phyloP scores from a whole-genome alignment of 495 filamentous ascomycete genomes.

The Hypoxylon fuscum region DNA sequence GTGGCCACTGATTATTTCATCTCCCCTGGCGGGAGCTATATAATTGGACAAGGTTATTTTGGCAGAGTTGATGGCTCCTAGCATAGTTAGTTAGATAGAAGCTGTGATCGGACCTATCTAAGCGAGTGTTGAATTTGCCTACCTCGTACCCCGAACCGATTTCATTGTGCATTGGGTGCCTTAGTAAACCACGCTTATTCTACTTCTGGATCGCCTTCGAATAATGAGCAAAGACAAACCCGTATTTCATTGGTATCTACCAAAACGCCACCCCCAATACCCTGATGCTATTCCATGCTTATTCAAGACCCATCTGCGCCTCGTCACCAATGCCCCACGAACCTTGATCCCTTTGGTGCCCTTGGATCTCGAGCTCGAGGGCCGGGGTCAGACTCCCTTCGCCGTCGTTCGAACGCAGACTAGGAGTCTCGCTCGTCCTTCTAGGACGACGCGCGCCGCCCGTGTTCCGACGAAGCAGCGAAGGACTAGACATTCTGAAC shows the following conservation, averaged over 20 bases:
- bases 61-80: no score
- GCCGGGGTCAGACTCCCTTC: slow-evolving; percentile 44
- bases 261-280: slow-evolving; percentile 40
- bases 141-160: no score
- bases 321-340: slow-evolving; percentile 66
- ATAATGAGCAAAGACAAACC: slow-evolving; percentile 15
- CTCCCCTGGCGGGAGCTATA: no score
- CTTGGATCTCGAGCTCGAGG: slow-evolving; percentile 53
- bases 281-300: slow-evolving; percentile 29
- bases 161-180: no score
- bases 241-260: slow-evolving; percentile 42
- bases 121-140: no score
- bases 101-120: background rate
- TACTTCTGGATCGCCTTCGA: background rate
- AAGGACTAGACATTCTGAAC: slow-evolving; percentile 30
- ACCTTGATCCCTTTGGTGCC: slow-evolving; percentile 51
- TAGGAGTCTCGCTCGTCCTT: slow-evolving; percentile 47
- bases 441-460: slow-evolving; percentile 42
- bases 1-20: no score
- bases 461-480: slow-evolving; percentile 40
- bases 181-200: background rate
- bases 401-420: slow-evolving; percentile 48
- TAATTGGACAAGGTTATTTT: no score
- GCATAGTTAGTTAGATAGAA: no score
- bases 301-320: slow-evolving; percentile 62